Evolutionary conservation across 2,329 filamentous ascomycete genomes (phyloP).

Genomic region (Claviceps sp.): DNA sequence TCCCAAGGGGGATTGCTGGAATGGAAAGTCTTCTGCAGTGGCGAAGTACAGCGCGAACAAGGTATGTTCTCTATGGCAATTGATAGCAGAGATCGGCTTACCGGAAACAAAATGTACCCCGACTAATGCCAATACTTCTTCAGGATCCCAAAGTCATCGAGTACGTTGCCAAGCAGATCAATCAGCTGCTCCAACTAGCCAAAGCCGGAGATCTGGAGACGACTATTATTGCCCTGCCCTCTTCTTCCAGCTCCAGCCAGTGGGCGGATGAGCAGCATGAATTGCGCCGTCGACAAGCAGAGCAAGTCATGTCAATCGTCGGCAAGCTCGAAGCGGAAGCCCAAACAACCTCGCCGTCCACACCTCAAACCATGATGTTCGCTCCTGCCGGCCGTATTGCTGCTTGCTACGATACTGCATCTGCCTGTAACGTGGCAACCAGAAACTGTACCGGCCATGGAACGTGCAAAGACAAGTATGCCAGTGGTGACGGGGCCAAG

Average conservation of each 20-base stretch:
- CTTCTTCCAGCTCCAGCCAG: conserved; percentile 24
- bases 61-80: neutral
- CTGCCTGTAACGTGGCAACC: conserved; percentile 56
- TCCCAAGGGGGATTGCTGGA: conserved; percentile 33
- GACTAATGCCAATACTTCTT: conserved; percentile 11
- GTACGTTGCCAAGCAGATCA: conserved; percentile 30
- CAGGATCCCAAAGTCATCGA: conserved; percentile 29
- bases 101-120: neutral
- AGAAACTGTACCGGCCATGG: conserved; percentile 76
- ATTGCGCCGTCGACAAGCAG: conserved; percentile 34
- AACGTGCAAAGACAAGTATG: conserved; percentile 55
- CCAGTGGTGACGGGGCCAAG: conserved; percentile 25
- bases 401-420: conserved; percentile 59
- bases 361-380: conserved; percentile 19
- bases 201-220: conserved; percentile 40
- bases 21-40: conserved; percentile 18
- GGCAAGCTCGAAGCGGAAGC: conserved; percentile 15
- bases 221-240: conserved; percentile 41
- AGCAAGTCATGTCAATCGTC: conserved; percentile 30
- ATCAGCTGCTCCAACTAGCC: conserved; percentile 31
- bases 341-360: conserved; percentile 13
- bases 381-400: conserved; percentile 38
- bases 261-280: conserved; percentile 29
- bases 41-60: neutral
- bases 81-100: no score